Percentiles rank a stretch among this genome's conserved stretches.
Conservation (phyloP, 441 rosid species). For the Gossypium schwendimanii region DNA sequence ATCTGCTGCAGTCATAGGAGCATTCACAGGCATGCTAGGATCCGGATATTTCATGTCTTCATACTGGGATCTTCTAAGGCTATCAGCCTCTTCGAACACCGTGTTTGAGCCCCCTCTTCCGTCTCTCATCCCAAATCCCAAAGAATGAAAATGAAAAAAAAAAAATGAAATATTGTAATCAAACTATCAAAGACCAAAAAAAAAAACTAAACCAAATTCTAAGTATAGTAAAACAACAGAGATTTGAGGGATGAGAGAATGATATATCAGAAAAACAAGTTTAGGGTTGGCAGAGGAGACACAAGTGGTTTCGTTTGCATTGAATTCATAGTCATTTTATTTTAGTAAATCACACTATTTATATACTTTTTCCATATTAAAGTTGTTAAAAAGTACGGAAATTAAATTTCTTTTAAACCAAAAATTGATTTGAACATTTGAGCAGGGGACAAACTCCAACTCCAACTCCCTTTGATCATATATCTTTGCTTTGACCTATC, state of each 20-base stretch:
- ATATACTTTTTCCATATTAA: not conserved
- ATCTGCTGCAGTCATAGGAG: slow-evolving; percentile 33
- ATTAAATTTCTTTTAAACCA: not conserved
- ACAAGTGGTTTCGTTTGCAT: not conserved
- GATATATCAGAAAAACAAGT: not conserved
- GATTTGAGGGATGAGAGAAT: not conserved
- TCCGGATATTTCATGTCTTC: slow-evolving; percentile 40
- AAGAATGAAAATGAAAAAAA: not conserved
- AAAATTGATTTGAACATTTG: not conserved
- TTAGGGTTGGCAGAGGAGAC: slow-evolving; percentile 24
- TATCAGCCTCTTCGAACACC: slow-evolving; percentile 39
- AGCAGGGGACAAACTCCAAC: not conserved
- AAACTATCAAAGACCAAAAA: not conserved
- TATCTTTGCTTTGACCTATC: not conserved
- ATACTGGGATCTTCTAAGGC: slow-evolving; percentile 37
- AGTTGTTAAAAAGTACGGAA: too few relatives aligned
- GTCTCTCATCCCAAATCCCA: slow-evolving; percentile 20
- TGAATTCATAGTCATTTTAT: slow-evolving; percentile 1
- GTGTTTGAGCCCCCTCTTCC: slow-evolving; percentile 17
- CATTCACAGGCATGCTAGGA: slow-evolving; percentile 38
- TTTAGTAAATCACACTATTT: not conserved
- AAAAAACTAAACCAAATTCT: not conserved
- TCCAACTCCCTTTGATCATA: not conserved
- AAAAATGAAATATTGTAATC: too few relatives aligned
- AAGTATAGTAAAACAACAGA: not conserved